Evolutionary conservation across 2,329 filamentous ascomycete species (phyloP), one percentile per base, ranked within the genome.

Genomic region (Pestalotiopsis sp.): DNA sequence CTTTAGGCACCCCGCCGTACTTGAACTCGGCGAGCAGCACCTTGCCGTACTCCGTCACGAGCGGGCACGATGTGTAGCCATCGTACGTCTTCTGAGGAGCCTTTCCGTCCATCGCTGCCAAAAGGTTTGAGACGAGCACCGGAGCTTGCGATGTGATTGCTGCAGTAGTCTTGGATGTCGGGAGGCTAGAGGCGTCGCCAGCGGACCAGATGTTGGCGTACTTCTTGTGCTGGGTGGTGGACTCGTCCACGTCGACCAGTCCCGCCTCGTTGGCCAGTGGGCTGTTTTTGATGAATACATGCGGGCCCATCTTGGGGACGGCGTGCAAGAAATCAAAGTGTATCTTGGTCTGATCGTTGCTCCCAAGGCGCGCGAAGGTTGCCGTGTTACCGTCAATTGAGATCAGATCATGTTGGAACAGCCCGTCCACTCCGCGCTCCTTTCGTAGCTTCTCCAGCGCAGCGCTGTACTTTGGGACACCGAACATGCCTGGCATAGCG

Each of bases 11-110:
- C 36, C 82, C 82, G 38, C 80, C 82, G 67, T 84, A 84, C 76
- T 82, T 83, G 77, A 84, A 84, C 77, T 84, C 83, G 71, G 80
- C 81, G 65, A 84, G 80, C 79, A 84, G 79, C 45, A 84, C 79
- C 76, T 84, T 81, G 63, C 78, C 77, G 70, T 84, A 80, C 66
- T 80, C 80, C 0, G 82, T 84, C 31, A 83, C 72, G 52, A 84
- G 77, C 20, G 83, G 82, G 74, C 83, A 84, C 11, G 80, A 82
- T 1, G 83, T 81, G 70, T 84, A 84, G 57, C 83, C 83, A 63
- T 83, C 81, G 69, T 84, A 84, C 4, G 69, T 71, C 4, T 78
- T 76, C 65, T 73, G 73, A 0, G 69, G 72, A 67, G 78, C 73
- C 70, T 78, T 74, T 61, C 81, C 80, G 4, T 78, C 74, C 69